phyloP scores from a whole-genome alignment of 805 yeast species.

The Ogataea trehaloabstinens region DNA sequence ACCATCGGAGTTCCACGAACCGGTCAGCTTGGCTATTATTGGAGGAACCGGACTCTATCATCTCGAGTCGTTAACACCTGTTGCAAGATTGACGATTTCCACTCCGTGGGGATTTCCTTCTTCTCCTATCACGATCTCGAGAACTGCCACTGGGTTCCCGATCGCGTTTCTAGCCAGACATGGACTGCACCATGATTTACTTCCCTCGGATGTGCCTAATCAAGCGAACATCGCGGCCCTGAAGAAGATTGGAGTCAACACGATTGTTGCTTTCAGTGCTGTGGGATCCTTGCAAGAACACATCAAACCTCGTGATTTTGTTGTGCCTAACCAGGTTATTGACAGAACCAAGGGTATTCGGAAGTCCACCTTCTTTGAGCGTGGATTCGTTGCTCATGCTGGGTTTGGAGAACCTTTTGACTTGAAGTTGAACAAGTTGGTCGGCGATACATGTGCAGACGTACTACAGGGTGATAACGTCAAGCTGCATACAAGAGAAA shows the following conservation, averaged over 20 bases:
- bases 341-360: slow-evolving; percentile 97
- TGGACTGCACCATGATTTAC: slow-evolving; percentile 82
- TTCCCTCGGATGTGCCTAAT: slow-evolving; percentile 91
- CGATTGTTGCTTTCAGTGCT: slow-evolving; percentile 89
- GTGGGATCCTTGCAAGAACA: slow-evolving; percentile 92
- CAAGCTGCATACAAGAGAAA: slow-evolving; percentile 61
- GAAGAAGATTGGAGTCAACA: slow-evolving; percentile 81
- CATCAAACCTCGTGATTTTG: slow-evolving; percentile 92
- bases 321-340: slow-evolving; percentile 92
- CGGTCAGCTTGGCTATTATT: slow-evolving; percentile 81
- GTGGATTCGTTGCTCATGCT: slow-evolving; percentile 95
- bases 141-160: slow-evolving; percentile 70
- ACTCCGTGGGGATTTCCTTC: slow-evolving; percentile 99
- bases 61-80: slow-evolving; percentile 76
- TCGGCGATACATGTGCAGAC: slow-evolving; percentile 54
- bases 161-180: slow-evolving; percentile 95
- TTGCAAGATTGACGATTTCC: slow-evolving; percentile 73
- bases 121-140: slow-evolving; percentile 88
- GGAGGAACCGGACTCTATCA: slow-evolving; percentile 99
- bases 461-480: slow-evolving; percentile 55
- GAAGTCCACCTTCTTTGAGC: slow-evolving; percentile 82
- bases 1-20: slow-evolving; percentile 47
- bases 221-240: slow-evolving; percentile 96
- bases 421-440: slow-evolving; percentile 60
- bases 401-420: slow-evolving; percentile 98